phyloP scores from a whole-genome alignment of 83 land plant genomes.

The Picea engelmannii region DNA sequence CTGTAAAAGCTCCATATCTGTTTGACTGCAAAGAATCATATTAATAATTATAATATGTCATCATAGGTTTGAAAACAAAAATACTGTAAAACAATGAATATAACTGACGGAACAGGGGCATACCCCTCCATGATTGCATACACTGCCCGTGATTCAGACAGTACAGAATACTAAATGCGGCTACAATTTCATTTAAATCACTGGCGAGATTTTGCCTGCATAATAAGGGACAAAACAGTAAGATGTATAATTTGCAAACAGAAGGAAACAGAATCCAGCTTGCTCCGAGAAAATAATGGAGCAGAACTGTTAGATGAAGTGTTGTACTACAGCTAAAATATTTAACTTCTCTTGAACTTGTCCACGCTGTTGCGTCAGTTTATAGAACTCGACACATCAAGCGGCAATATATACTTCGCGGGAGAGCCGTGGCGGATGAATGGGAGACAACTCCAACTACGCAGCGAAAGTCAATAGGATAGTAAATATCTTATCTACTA shows the following conservation, averaged over 20 bases:
- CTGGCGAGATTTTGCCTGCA: neutral
- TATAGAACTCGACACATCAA: no score
- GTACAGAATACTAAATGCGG: neutral
- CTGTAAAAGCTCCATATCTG: slow-evolving; percentile 9
- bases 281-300: neutral
- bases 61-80: slow-evolving; percentile 8
- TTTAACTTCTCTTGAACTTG: neutral
- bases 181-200: neutral
- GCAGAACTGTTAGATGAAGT: neutral
- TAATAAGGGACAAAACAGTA: neutral
- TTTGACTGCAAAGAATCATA: neutral
- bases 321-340: neutral
- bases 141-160: neutral
- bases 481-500: neutral
- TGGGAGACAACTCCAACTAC: neutral
- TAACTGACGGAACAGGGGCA: neutral
- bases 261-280: neutral
- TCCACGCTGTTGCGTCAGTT: neutral
- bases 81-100: neutral
- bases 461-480: neutral
- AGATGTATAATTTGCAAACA: neutral
- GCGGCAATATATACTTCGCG: neutral
- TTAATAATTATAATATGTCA: neutral
- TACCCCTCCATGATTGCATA: slow-evolving; percentile 2
- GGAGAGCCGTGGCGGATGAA: neutral